Conservation (phyloP, 2,329 filamentous ascomycete genomes). For the Stenocarpella maydis region DNA sequence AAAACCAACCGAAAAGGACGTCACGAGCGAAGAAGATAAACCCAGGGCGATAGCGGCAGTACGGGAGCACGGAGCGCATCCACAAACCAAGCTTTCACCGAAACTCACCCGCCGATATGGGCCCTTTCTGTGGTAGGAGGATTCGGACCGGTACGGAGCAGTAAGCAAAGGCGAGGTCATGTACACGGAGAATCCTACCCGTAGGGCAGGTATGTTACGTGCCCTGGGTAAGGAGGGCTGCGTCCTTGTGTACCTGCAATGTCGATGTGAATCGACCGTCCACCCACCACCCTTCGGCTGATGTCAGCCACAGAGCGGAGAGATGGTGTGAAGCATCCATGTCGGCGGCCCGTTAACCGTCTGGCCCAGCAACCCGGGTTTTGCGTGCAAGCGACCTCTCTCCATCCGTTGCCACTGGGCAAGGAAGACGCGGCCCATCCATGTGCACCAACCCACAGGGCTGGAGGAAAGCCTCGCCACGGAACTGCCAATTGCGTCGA, state of each 20-base stretch:
- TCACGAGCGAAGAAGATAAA: background rate
- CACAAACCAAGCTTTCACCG: background rate
- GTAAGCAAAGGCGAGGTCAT: background rate
- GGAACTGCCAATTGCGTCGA: no score
- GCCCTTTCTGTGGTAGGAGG: background rate
- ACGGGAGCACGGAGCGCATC: slow-evolving; percentile 11
- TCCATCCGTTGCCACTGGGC: background rate
- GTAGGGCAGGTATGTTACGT: background rate
- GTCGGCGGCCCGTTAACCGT: slow-evolving; percentile 14
- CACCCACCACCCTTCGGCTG: background rate
- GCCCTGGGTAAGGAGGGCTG: no score
- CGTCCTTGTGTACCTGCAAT: background rate
- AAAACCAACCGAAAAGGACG: background rate
- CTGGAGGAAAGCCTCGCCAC: no score
- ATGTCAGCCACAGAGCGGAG: background rate
- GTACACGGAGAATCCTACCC: background rate
- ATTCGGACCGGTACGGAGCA: slow-evolving; percentile 8
- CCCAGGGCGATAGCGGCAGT: background rate
- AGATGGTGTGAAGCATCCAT: slow-evolving; percentile 15
- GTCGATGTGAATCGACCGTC: background rate
- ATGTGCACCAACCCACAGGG: background rate
- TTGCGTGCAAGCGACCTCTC: no score
- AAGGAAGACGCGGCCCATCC: background rate
- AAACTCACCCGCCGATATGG: slow-evolving; percentile 6
- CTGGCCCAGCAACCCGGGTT: background rate